A percentile compares a stretch with the other conserved stretches of the same genome.
Evolutionary conservation across 805 yeast genomes (phyloP).

Genomic region (Cyberlindnera maritima): DNA sequence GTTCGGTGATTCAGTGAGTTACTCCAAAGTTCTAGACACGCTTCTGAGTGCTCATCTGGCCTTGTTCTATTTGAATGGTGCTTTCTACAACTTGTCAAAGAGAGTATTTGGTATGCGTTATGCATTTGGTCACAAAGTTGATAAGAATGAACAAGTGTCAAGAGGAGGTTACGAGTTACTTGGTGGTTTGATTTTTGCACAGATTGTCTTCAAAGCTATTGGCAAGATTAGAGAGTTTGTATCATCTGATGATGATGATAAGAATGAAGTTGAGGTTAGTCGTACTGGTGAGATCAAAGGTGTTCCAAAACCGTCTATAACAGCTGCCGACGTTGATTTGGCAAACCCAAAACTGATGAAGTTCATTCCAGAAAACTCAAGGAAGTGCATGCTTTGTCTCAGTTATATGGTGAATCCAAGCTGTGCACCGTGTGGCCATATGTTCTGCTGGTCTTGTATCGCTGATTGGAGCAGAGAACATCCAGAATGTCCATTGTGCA

Average conservation of each 20-base stretch:
- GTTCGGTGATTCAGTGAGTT: constrained; percentile 32
- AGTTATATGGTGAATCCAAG: constrained; percentile 79
- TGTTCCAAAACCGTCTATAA: constrained; percentile 5
- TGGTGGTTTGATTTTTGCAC: constrained; percentile 60
- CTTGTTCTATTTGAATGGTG: constrained; percentile 77
- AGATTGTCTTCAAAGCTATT: constrained; percentile 42
- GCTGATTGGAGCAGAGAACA: constrained; percentile 85
- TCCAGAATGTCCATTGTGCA: constrained; percentile 89
- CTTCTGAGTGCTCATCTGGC: constrained; percentile 73
- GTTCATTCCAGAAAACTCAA: constrained; percentile 65
- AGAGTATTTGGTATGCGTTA: constrained; percentile 79
- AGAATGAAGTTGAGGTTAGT: constrained; percentile 8
- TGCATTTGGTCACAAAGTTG: constrained; percentile 63
- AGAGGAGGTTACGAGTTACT: constrained; percentile 71
- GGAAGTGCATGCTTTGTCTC: constrained; percentile 83
- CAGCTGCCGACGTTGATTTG: constrained; percentile 54
- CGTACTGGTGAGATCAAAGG: constrained; percentile 13
- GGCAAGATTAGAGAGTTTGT: constrained; percentile 8
- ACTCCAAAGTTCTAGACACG: constrained; percentile 45
- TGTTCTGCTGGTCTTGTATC: constrained; percentile 91
- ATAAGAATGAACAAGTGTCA: constrained; percentile 37
- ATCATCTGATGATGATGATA: not conserved
- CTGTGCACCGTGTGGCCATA: constrained; percentile 86
- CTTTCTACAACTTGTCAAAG: constrained; percentile 75
- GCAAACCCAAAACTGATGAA: constrained; percentile 55